These are phyloP conservation scores for Margaritispora aquatica DNA, from an alignment of 495 filamentous ascomycete genomes.

Conservation along the genomic window DNA sequence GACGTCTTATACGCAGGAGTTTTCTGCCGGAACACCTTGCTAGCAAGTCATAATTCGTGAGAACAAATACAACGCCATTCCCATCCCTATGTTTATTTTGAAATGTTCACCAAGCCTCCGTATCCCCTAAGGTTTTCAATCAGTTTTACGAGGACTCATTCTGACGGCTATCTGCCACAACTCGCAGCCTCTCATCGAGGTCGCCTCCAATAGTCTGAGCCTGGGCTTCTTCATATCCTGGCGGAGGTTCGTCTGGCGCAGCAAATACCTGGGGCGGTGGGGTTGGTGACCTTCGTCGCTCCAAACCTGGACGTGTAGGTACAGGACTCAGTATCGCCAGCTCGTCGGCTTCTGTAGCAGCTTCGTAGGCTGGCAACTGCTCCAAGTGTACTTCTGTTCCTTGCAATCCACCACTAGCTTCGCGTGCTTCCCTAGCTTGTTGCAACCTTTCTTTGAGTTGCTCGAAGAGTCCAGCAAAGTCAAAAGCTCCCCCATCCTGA, in stretches of 20 bases:
- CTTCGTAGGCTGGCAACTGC: conserved; percentile 77
- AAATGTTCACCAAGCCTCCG: not conserved
- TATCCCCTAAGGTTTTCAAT: no score
- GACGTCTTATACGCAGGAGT: no score
- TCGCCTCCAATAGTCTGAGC: conserved; percentile 57
- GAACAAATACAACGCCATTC: not conserved
- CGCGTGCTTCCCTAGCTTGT: conserved; percentile 51
- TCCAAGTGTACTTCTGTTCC: conserved; percentile 64
- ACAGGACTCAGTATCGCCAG: conserved; percentile 21
- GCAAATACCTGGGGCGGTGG: conserved; percentile 21
- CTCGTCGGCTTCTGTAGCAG: conserved; percentile 23
- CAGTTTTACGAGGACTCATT: not conserved
- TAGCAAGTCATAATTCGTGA: not conserved
- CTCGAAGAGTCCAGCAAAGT: conserved; percentile 80
- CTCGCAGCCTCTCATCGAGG: conserved; percentile 40
- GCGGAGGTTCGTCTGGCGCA: conserved; percentile 77
- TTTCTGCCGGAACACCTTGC: not conserved
- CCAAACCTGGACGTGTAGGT: conserved; percentile 13
- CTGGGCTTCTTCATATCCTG: conserved; percentile 90
- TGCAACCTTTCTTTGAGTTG: conserved; percentile 75
- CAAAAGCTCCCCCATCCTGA: conserved; percentile 90
- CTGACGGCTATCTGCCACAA: conserved; percentile 33
- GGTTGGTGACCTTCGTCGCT: conserved; percentile 13
- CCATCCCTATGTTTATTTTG: not conserved
- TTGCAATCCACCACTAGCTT: conserved; percentile 34